A percentile compares a stretch with the other conserved stretches of the same genome.
Conservation (phyloP, 2,329 filamentous ascomycete species). For the Colletotrichum sp. region DNA sequence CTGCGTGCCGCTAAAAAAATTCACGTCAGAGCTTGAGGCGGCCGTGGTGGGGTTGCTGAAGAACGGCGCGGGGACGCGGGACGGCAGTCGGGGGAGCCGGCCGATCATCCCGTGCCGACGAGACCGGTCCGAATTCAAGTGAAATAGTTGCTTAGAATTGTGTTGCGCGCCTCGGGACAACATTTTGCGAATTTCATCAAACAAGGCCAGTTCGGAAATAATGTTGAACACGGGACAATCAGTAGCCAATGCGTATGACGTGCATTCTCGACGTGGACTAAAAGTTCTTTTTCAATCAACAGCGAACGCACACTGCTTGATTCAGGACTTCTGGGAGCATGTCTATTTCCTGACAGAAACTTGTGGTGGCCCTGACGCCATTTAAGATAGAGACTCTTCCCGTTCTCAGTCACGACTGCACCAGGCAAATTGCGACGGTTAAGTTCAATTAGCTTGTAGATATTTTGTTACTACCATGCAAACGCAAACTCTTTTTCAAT, state of each 20-base stretch:
- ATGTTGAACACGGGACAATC: neutral
- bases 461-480: neutral
- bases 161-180: neutral
- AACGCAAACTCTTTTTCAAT: neutral
- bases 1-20: neutral
- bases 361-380: neutral
- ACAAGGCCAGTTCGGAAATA: neutral
- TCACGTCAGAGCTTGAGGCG: constrained; percentile 11
- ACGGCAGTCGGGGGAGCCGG: neutral
- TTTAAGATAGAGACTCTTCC: neutral
- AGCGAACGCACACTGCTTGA: no score
- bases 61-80: neutral
- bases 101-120: neutral
- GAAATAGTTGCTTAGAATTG: neutral
- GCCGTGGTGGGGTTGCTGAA: neutral
- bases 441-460: neutral
- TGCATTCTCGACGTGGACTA: neutral
- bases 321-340: no score
- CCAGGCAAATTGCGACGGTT: no score
- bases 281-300: neutral
- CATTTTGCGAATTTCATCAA: neutral
- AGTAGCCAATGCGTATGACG: neutral
- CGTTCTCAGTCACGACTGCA: neutral
- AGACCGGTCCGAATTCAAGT: neutral
- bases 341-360: neutral